Base-by-base conservation (phyloP, 1,284 basidiomycete species). In the Microbotryum intermedium region DNA sequence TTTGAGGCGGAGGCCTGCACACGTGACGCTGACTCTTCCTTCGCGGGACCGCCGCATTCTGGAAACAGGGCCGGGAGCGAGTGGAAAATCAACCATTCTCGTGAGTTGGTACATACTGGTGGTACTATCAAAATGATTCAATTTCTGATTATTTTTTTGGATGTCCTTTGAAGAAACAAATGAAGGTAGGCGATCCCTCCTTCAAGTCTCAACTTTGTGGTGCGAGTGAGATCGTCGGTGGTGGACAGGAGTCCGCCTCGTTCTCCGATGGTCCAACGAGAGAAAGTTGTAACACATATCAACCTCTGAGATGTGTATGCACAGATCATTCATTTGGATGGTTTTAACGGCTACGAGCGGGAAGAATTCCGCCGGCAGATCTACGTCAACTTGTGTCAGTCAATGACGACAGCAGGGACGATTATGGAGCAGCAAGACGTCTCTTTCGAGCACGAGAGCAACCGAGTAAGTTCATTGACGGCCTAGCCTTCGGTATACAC, bases 371-470 rank as follows among this genome's bases (percentile, higher is more conserved):
- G 91, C 3, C 89, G 93, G 69, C 83, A 95, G 44, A 85, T 93
- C 13, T 97, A 94, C 74, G 84, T 86, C 71, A 97, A 97, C 76
- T 78, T 97, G 46, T 87, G 87, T 0, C 82, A 85, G 20, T 92
- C 90, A 2, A 83, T 97, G 77, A 82, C 83, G 55, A 83, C 83
- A 59, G 89, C 1, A 88, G 93, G 85, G 87, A 88, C 62, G 88
- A 90, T 67, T 86, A 91, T 81, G 84, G 83, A n/a, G 28, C 49
- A 26, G 10, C 11, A 20, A 9, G 53, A 23, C 28, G 45, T 62
- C 29, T 29, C 52, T 9, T 81, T 94, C 23, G 75, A 79, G 6
- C 30, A 72, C n/a, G 79, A 83, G 6, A 79, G 81, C 16, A 86
- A 86, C 70, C 62, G 75, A 42, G 75, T 76, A 44, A 23, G 71